Evolutionary conservation across 129 eudicot species (phyloP), one percentile per base, ranked within the genome.

Genomic region (Tanacetum coccineum): DNA sequence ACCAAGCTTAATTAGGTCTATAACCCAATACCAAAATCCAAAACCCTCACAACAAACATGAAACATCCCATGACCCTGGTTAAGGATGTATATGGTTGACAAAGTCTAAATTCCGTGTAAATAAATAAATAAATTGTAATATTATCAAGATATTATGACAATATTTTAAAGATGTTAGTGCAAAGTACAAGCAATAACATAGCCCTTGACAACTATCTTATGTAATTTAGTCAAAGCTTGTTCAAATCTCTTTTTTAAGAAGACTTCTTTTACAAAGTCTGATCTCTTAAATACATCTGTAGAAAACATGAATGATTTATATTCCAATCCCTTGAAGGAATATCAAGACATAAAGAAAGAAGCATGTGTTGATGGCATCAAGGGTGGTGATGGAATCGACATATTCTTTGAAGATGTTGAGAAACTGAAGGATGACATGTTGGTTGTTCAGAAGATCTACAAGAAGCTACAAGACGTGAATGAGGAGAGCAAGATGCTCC

Each of bases 271-370:
- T 30, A 64, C 30, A 45, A 66, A 66, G 13, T 30, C 67, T 25
- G 42, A 56, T 36, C 67, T 58, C 70, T 22, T 42, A 17, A 68
- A 51, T 52, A 51, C 53, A 15, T 54, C 39, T 66, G 3, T 22
- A 54, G 53, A 58, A 66, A 91, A 83, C 72, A 91, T 91, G 97
- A 91, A 87, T 56, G 97, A 91, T 66, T 66, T 91, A 17, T 87
- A 87, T 79, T 91, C 97, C 48, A 76, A 70, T 54, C 87, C 97
- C 42, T 85, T 85, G 70, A 85, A 77, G 72, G 81, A 78, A 65
- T 81, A 79, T 57, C 82, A 72, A 22, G 92, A 81, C 64, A 57
- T 81, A 18, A 85, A 86, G 78, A 64, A 40, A 12, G 79, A 81
- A 70, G 79, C 77, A 36, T 62, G 78, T 5, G 4, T 80, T 18